These are phyloP conservation scores for Tricholoma furcatifolium DNA, from an alignment of 768 basidiomycete species.

Conservation along the genomic window DNA sequence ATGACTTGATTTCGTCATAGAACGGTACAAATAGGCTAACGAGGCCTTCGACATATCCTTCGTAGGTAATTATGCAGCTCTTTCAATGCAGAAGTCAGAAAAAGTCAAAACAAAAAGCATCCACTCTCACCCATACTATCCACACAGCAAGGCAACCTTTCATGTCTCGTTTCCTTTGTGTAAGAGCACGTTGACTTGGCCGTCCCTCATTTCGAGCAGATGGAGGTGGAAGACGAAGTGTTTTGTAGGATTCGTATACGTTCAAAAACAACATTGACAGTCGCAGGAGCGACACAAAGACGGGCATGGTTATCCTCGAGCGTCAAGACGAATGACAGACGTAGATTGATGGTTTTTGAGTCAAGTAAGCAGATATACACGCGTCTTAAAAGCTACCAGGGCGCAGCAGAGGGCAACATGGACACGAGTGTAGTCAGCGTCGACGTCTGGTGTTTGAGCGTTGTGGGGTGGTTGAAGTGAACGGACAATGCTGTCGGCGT, in stretches of 20 bases:
- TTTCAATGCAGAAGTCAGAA: slow-evolving; percentile 26
- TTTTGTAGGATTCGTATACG: slow-evolving; percentile 84
- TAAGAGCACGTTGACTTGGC: slow-evolving; percentile 64
- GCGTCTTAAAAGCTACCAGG: slow-evolving; percentile 10
- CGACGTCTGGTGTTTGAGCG: background rate
- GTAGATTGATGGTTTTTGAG: background rate
- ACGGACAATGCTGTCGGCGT: slow-evolving; percentile 2
- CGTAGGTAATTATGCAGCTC: slow-evolving; percentile 70
- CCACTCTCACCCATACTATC: slow-evolving; percentile 74
- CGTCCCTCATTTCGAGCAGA: slow-evolving; percentile 53
- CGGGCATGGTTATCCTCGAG: slow-evolving; percentile 49
- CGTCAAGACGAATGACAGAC: background rate
- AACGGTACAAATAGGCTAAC: slow-evolving; percentile 77
- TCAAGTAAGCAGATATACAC: background rate
- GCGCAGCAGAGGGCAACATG: slow-evolving; percentile 6
- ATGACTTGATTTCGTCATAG: slow-evolving; percentile 78
- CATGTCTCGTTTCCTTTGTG: slow-evolving; percentile 80
- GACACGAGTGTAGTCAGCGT: slow-evolving; percentile 14
- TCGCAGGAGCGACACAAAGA: slow-evolving; percentile 67
- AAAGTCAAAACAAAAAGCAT: slow-evolving; percentile 1
- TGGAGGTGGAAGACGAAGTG: slow-evolving; percentile 63
- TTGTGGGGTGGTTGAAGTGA: no score
- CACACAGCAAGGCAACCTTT: slow-evolving; percentile 84
- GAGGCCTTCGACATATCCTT: slow-evolving; percentile 61
- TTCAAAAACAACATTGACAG: slow-evolving; percentile 73